phyloP scores from a whole-genome alignment of 2,329 filamentous ascomycete species.

The Ophiocordyceps robertsii region DNA sequence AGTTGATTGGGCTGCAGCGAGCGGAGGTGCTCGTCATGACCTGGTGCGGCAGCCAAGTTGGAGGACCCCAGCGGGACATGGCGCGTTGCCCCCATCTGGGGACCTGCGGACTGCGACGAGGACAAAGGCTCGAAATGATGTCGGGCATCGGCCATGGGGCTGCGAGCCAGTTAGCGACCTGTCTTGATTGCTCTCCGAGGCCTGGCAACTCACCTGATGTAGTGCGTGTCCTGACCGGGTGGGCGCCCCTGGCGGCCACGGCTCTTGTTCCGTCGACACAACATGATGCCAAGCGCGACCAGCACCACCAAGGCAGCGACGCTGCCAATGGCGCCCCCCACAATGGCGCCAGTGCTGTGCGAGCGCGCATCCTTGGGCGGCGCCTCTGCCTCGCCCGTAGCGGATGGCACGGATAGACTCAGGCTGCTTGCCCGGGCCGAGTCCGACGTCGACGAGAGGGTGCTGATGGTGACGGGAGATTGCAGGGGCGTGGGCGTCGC shows the following conservation, averaged over 20 bases:
- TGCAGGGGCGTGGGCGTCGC: conserved; percentile 22
- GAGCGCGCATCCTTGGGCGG: conserved; percentile 15
- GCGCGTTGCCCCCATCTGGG: not conserved
- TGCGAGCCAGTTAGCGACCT: conserved; percentile 8
- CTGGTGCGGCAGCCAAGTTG: not conserved
- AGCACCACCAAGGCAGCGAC: conserved; percentile 31
- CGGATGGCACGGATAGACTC: conserved; percentile 6
- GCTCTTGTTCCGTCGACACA: conserved; percentile 27
- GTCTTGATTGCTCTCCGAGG: not conserved
- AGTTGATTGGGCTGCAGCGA: conserved; percentile 2
- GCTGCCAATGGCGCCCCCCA: conserved; percentile 40
- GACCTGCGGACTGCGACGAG: conserved; percentile 9
- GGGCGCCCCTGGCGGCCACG: conserved; percentile 30
- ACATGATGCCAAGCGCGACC: conserved; percentile 26
- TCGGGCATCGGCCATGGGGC: conserved; percentile 12
- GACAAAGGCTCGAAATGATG: conserved; percentile 16
- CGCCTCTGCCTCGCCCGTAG: not conserved
- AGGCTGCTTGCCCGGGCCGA: conserved; percentile 4
- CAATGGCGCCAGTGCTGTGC: conserved; percentile 32
- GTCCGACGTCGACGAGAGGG: conserved; percentile 11
- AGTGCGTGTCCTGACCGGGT: conserved; percentile 20
- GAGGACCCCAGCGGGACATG: not conserved
- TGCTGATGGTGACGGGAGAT: conserved; percentile 27
- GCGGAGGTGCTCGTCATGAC: not conserved
- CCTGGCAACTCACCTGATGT: conserved; percentile 25